Evolutionary conservation across 257 asterid species (phyloP).

Genomic region (Solanum neorickii): DNA sequence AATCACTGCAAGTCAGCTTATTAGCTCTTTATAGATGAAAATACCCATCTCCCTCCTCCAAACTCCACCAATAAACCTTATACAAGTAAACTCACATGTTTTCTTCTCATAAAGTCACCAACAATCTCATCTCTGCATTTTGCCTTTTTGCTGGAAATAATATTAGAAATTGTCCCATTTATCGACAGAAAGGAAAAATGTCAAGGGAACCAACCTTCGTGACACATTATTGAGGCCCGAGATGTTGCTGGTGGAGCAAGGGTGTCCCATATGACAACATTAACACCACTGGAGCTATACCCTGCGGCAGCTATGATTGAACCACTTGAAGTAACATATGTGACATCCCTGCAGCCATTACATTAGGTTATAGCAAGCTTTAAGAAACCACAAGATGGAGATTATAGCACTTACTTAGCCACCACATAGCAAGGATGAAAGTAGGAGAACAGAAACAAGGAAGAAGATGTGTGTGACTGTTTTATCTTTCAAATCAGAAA

Average conservation of each 20-base stretch:
- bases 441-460: not conserved
- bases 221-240: conserved; percentile 97
- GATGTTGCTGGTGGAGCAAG: conserved; percentile 95
- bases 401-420: not conserved
- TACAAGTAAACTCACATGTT: not conserved
- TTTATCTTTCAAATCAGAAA: not conserved
- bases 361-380: not conserved
- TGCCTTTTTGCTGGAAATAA: not conserved
- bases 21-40: not conserved
- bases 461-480: not conserved
- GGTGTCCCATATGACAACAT: conserved; percentile 97
- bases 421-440: not conserved
- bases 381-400: not conserved
- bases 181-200: not conserved
- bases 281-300: conserved; percentile 74
- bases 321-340: conserved; percentile 87
- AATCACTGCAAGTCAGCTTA: not conserved
- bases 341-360: conserved; percentile 61
- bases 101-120: not conserved
- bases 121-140: not conserved
- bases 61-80: not conserved
- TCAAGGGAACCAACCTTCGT: conserved; percentile 61
- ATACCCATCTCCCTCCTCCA: not conserved
- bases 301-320: conserved; percentile 97
- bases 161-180: not conserved